A percentile compares a stretch with the other conserved stretches of the same genome.
phyloP scores from a whole-genome alignment of 306 rosid genomes.

The Aeschynomene evenia region DNA sequence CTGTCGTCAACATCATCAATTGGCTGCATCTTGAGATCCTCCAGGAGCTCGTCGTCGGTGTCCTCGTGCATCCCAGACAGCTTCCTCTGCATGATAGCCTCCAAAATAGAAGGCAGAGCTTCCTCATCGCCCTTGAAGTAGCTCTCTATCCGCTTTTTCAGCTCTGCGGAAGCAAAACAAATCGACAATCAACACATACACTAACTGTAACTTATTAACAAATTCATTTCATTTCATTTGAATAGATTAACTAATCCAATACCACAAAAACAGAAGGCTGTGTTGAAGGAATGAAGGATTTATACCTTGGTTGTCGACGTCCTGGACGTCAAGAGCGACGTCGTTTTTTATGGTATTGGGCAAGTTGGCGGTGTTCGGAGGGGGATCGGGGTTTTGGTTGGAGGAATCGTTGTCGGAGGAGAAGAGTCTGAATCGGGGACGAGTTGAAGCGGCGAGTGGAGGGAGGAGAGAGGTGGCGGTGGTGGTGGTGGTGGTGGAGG shows the following conservation, averaged over 20 bases:
- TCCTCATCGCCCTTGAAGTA: conserved; percentile 76
- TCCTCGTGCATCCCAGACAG: conserved; percentile 70
- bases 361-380: neutral
- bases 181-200: neutral
- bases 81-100: conserved; percentile 68
- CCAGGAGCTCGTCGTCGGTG: conserved; percentile 72
- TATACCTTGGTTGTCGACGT: conserved; percentile 62
- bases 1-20: conserved; percentile 43
- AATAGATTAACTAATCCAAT: too few relatives aligned
- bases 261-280: too few relatives aligned
- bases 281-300: neutral
- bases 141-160: conserved; percentile 54
- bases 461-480: conserved; percentile 15
- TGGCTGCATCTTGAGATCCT: conserved; percentile 50
- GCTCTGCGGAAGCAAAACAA: conserved; percentile 39
- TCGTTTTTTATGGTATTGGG: conserved; percentile 23
- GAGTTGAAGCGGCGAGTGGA: conserved; percentile 36
- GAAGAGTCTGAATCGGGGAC: conserved; percentile 44
- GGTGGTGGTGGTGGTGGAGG: neutral
- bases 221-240: neutral
- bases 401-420: conserved; percentile 40
- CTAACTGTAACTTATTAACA: too few relatives aligned
- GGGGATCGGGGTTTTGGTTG: conserved; percentile 1
- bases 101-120: conserved; percentile 58
- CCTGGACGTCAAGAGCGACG: conserved; percentile 29